Evolutionary conservation across 106 monocot genomes (phyloP).

Genomic region (Triglochin maritima): DNA sequence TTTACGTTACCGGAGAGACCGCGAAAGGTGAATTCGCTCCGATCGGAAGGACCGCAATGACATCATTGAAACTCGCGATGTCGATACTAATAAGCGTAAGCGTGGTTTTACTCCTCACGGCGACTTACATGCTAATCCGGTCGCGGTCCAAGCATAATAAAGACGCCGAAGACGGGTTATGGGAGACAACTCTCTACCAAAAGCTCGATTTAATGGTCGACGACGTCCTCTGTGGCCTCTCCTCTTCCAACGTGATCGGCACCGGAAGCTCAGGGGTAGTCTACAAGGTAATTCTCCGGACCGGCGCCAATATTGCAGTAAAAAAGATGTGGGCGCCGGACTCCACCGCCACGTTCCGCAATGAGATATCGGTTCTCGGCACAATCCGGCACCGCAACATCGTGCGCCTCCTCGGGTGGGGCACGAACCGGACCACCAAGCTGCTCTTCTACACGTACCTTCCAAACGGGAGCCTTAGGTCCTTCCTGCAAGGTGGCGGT

Average conservation of each 20-base stretch:
- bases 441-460: slow-evolving; percentile 79
- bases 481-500: slow-evolving; percentile 53
- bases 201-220: slow-evolving; percentile 64
- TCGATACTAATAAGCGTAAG: slow-evolving; percentile 45
- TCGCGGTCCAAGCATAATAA: slow-evolving; percentile 6
- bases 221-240: slow-evolving; percentile 41
- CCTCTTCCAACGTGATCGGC: slow-evolving; percentile 73
- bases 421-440: slow-evolving; percentile 38
- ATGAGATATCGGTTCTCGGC: slow-evolving; percentile 65
- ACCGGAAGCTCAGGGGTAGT: slow-evolving; percentile 95
- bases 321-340: slow-evolving; percentile 88
- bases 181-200: slow-evolving; percentile 83
- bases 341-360: slow-evolving; percentile 39
- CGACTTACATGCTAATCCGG: slow-evolving; percentile 32
- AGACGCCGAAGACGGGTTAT: slow-evolving; percentile 12
- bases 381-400: slow-evolving; percentile 89
- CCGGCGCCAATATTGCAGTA: slow-evolving; percentile 55
- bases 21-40: not conserved
- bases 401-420: slow-evolving; percentile 70
- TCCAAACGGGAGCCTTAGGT: slow-evolving; percentile 67
- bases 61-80: slow-evolving; percentile 58
- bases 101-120: slow-evolving; percentile 34
- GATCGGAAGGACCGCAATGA: slow-evolving; percentile 8
- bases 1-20: slow-evolving; percentile 25
- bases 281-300: slow-evolving; percentile 50